These are phyloP conservation scores for Sugiyamaella japonica DNA, from an alignment of 1,139 yeast species.

Conservation along the genomic window DNA sequence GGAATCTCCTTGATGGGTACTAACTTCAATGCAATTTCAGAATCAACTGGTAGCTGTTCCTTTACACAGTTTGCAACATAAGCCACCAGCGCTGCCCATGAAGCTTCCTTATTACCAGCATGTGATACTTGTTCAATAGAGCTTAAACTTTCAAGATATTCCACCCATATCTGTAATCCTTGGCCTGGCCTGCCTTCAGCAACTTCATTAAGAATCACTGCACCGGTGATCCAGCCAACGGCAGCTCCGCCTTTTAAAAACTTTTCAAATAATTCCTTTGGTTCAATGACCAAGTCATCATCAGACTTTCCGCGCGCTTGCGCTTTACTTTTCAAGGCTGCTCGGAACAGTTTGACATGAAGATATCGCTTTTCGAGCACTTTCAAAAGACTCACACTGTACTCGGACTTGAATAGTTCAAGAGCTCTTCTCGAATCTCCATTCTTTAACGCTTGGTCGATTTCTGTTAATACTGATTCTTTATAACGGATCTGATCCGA, in stretches of 20 bases:
- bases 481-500: background rate
- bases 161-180: constrained; percentile 41
- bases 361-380: constrained; percentile 6
- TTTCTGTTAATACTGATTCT: background rate
- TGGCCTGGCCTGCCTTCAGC: constrained; percentile 31
- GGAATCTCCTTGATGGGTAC: constrained; percentile 38
- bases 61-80: constrained; percentile 32
- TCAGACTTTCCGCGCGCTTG: background rate
- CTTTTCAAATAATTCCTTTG: constrained; percentile 16
- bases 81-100: constrained; percentile 36
- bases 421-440: constrained; percentile 10
- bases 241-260: constrained; percentile 27
- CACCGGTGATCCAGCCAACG: constrained; percentile 35
- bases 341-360: constrained; percentile 10
- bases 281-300: constrained; percentile 1
- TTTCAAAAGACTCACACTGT: background rate
- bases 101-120: constrained; percentile 34
- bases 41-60: constrained; percentile 26
- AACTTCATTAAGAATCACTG: constrained; percentile 32
- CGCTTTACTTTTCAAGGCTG: constrained; percentile 4
- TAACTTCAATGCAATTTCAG: constrained; percentile 35
- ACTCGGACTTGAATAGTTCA: constrained; percentile 7
- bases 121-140: constrained; percentile 27
- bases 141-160: constrained; percentile 37
- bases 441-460: constrained; percentile 2